Evolutionary conservation across 345 rosid genomes (phyloP).

Genomic region (Triadica sebifera): DNA sequence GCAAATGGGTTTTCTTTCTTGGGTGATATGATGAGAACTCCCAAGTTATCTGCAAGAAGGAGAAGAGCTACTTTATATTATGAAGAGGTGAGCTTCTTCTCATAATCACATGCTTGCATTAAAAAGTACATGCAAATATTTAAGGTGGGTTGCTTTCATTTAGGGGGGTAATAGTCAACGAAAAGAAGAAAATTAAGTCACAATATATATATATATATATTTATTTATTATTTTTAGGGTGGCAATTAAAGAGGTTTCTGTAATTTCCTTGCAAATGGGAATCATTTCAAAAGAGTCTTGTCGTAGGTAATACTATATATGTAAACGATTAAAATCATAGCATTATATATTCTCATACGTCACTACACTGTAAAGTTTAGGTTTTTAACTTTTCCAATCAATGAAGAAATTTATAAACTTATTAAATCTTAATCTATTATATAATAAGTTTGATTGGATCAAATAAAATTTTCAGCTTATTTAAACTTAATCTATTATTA

Average conservation of each 20-base stretch:
- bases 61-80: slow-evolving; percentile 19
- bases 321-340: no score
- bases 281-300: not conserved
- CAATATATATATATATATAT: no score
- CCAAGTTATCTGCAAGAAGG: not conserved
- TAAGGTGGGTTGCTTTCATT: slow-evolving; percentile 21
- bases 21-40: slow-evolving; percentile 12
- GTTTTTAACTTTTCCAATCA: no score
- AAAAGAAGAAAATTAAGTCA: slow-evolving; percentile 5
- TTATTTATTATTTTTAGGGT: no score
- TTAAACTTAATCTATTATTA: no score
- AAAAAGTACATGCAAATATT: slow-evolving; percentile 19
- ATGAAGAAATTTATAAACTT: no score
- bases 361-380: no score
- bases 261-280: not conserved
- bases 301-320: not conserved
- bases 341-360: no score
- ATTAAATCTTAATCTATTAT: no score
- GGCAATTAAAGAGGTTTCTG: not conserved
- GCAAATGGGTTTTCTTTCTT: slow-evolving; percentile 15
- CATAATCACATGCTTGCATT: slow-evolving; percentile 35
- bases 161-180: slow-evolving; percentile 1
- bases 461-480: no score
- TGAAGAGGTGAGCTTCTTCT: not conserved
- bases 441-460: no score